phyloP scores from a whole-genome alignment of 2,329 filamentous ascomycete species.

The Corynespora cassiicola region DNA sequence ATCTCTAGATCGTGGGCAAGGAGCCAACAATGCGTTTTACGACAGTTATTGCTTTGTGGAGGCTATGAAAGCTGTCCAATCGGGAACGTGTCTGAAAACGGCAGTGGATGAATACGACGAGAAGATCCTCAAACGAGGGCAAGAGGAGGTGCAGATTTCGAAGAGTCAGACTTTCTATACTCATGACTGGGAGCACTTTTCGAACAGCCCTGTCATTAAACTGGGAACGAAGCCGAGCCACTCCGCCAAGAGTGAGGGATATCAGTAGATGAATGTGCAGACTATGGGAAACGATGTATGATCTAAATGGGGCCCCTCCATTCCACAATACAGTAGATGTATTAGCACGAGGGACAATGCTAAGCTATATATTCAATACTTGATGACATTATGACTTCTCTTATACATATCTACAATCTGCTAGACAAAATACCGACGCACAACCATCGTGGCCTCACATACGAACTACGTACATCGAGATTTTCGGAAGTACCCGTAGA shows the following conservation, averaged over 20 bases:
- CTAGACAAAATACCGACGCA: too few relatives aligned
- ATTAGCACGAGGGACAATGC: too few relatives aligned
- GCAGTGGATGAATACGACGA: constrained; percentile 35
- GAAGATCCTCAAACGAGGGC: constrained; percentile 33
- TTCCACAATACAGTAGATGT: too few relatives aligned
- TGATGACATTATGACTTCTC: too few relatives aligned
- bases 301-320: too few relatives aligned
- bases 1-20: constrained; percentile 44
- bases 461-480: too few relatives aligned
- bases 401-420: too few relatives aligned
- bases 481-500: too few relatives aligned
- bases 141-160: constrained; percentile 39
- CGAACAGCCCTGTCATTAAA: constrained; percentile 36
- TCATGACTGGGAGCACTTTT: constrained; percentile 38
- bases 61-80: constrained; percentile 25
- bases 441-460: too few relatives aligned
- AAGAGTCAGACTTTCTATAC: constrained; percentile 41
- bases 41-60: constrained; percentile 38
- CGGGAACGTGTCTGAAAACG: constrained; percentile 11
- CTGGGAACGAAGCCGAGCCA: constrained; percentile 38
- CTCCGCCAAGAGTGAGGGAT: constrained; percentile 34
- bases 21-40: constrained; percentile 45
- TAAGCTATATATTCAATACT: background rate
- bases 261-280: too few relatives aligned
- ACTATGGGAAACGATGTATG: too few relatives aligned